A percentile compares a stretch with the other conserved stretches of the same genome.
Evolutionary conservation across 163 green algal genomes (phyloP).

Genomic region (Trebouxiophyceae sp.): DNA sequence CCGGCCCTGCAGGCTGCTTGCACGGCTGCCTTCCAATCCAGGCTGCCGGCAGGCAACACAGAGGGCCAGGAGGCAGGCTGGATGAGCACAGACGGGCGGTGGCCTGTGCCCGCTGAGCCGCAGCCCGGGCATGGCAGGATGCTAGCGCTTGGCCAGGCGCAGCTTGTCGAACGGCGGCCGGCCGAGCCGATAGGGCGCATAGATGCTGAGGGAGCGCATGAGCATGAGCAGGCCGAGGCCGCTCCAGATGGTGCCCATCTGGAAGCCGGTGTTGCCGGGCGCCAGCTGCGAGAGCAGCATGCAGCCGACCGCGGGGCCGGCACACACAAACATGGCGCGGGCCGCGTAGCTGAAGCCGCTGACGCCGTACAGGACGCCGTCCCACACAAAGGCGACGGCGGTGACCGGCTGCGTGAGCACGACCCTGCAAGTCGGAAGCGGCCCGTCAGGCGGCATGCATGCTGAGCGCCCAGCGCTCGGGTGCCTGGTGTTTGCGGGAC

Average conservation of each 20-base stretch:
- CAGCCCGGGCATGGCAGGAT: too few species aligned
- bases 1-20: too few species aligned
- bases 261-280: not conserved
- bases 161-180: slow-evolving; percentile 26
- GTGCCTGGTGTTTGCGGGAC: too few species aligned
- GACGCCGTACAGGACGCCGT: slow-evolving; percentile 65
- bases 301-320: slow-evolving; percentile 24
- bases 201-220: slow-evolving; percentile 45
- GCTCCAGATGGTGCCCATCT: slow-evolving; percentile 53
- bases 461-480: too few species aligned
- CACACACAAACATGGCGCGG: slow-evolving; percentile 36
- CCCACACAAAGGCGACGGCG: slow-evolving; percentile 66
- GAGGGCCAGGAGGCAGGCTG: too few species aligned
- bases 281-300: slow-evolving; percentile 28
- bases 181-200: slow-evolving; percentile 17
- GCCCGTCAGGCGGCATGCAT: too few species aligned
- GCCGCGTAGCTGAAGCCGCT: slow-evolving; percentile 45
- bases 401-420: slow-evolving; percentile 63
- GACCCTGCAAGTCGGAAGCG: slow-evolving; percentile 25
- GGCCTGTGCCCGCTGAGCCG: too few species aligned
- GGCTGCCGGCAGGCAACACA: too few species aligned
- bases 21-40: too few species aligned
- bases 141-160: not conserved
- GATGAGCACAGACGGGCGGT: too few species aligned
- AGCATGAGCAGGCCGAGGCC: slow-evolving; percentile 57